A percentile compares a stretch with the other conserved stretches of the same genome.
Conservation (phyloP, 768 basidiomycete species). For the Pholiota molesta region DNA sequence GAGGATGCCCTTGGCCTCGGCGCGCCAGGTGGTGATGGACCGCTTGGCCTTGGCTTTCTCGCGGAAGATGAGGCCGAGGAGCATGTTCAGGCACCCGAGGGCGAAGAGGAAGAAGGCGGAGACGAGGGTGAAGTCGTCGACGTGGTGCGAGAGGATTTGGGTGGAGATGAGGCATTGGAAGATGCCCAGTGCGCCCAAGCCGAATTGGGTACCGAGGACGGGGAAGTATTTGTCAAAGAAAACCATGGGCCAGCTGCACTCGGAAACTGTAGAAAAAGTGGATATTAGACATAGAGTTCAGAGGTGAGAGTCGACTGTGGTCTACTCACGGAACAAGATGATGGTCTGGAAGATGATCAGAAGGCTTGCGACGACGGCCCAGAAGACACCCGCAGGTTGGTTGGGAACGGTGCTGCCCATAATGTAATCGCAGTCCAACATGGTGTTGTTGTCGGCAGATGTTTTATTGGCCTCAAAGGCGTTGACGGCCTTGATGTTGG, state of each 20-base stretch:
- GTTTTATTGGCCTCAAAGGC: conserved; percentile 45
- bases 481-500: conserved; percentile 78
- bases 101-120: conserved; percentile 86
- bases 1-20: conserved; percentile 56
- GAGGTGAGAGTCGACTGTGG: background rate
- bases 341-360: conserved; percentile 83
- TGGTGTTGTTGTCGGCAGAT: conserved; percentile 30
- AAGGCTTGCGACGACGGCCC: conserved; percentile 86
- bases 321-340: conserved; percentile 62
- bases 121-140: conserved; percentile 84
- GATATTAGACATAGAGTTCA: background rate
- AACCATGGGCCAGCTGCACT: conserved; percentile 72
- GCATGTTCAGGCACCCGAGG: conserved; percentile 80
- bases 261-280: conserved; percentile 50
- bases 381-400: conserved; percentile 90
- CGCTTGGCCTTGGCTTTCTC: conserved; percentile 66
- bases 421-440: conserved; percentile 77
- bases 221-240: conserved; percentile 93
- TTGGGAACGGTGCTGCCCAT: conserved; percentile 91
- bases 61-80: conserved; percentile 81
- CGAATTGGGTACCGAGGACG: conserved; percentile 84
- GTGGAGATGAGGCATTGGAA: conserved; percentile 82
- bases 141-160: conserved; percentile 74
- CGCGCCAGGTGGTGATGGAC: conserved; percentile 69
- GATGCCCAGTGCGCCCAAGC: conserved; percentile 85